Base-by-base conservation (phyloP, 768 basidiomycete genomes). In the Lactifluus rugatus region DNA sequence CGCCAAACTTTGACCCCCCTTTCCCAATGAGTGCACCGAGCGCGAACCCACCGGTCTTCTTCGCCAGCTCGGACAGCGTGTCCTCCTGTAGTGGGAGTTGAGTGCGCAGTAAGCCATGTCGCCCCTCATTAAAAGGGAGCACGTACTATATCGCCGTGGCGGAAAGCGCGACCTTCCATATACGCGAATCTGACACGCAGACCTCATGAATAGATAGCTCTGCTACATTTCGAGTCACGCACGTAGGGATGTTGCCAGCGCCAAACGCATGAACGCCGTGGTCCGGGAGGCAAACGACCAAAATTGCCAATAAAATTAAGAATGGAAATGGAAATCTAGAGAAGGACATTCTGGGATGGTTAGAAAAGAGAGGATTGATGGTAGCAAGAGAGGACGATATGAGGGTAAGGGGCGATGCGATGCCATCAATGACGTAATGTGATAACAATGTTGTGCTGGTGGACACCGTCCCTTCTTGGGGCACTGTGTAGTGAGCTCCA, bases 131-230 rank as follows among this genome's bases (percentile, higher is more conserved):
- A 25, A 48, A 61, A 36, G 2, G 64, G 8, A 26, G 10, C 4
- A 65, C 70, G 65, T 74, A 76, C 79, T 56, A 96, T 93, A 70
- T 96, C 92, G 44, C 93, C 93, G 68, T 96, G 93, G 48, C 91
- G 75, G 72, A 89, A 89, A 1, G 88, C 88, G 62, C 78, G 82
- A 39, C 87, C 90, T 69, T 94, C 92, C 71, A 94, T 80, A 69
- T 86, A 94, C 6, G 89, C 85, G 68, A 84, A 90, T 21, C 87
- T 87, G 60, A 41, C 9, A 31, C 23, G 23, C 23, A 57, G 57
- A 13, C 23, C 11, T 26, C 13, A 11, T 48, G 3, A 57, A 23
- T 9, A 16, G 21, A 44, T 11, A 2, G 21, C 19, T 3, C 21
- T 48, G 13, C 21, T 46, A 4, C n/a, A 45, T 9, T 13, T 5